Conservation (phyloP, 1,139 yeast species). For the Geotrichum candidum region DNA sequence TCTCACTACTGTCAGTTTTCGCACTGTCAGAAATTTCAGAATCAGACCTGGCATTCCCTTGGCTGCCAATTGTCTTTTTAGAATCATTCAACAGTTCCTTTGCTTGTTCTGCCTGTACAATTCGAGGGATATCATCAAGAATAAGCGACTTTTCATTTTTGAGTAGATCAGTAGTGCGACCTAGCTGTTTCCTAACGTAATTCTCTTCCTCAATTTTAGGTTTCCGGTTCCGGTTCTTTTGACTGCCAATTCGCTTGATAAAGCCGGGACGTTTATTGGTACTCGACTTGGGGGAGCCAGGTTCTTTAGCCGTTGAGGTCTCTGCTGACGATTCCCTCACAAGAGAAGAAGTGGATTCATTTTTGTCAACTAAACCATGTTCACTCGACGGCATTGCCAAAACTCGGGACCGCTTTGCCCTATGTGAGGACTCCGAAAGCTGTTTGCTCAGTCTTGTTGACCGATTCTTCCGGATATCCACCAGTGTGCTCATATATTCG, state of each 20-base stretch:
- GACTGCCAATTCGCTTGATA: conserved; percentile 14
- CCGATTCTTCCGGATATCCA: conserved; percentile 71
- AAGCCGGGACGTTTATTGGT: conserved; percentile 10
- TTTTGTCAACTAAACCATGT: conserved; percentile 26
- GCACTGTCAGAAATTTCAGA: conserved; percentile 17
- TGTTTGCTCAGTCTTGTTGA: conserved; percentile 68
- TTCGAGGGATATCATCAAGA: conserved; percentile 91
- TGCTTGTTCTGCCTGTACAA: conserved; percentile 96
- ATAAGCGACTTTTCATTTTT: conserved; percentile 82
- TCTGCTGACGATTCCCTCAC: conserved; percentile 1
- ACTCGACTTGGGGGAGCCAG: neutral
- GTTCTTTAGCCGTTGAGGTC: neutral
- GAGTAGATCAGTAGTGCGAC: conserved; percentile 59
- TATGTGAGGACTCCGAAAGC: conserved; percentile 51
- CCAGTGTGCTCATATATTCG: conserved; percentile 57
- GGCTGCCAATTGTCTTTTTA: neutral
- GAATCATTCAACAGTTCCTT: conserved; percentile 51
- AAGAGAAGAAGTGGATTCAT: conserved; percentile 22
- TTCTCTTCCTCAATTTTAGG: conserved; percentile 42
- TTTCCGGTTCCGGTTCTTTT: conserved; percentile 14
- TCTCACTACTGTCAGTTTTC: conserved; percentile 23
- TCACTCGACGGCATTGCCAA: conserved; percentile 42
- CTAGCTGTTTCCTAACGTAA: conserved; percentile 32
- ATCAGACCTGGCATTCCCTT: conserved; percentile 3
- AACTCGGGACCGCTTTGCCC: conserved; percentile 52